Evolutionary conservation across 2,329 filamentous ascomycete species (phyloP), one percentile per base, ranked within the genome.

Genomic region (Zymoseptoria crescenta): DNA sequence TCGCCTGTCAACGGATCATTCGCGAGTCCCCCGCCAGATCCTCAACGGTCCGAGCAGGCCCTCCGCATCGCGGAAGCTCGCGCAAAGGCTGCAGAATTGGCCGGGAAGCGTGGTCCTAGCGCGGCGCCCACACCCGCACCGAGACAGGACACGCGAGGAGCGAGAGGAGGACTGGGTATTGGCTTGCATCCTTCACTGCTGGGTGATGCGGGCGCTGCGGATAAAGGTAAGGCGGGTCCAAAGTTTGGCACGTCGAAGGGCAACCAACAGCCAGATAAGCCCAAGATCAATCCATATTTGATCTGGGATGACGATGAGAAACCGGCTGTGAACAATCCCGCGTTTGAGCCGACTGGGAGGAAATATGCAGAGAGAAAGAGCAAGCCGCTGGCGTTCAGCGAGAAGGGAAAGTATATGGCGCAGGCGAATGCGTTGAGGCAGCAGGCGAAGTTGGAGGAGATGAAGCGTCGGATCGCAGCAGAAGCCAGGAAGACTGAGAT

Each of bases 341-440:
- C 59, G 27, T 59, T 56, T 68, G 96, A 59, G 16, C 64, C 64
- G 19, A 96, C 65, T n/a, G 91, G 92, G 0, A 84, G 87, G 58
- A 80, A 80, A 64, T 77, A 78, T 56, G 70, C 76, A 63, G 89
- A 87, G 67, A 83, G 91, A 55, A 81, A 88, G 63, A 83, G 90
- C 9, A 86, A 89, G 60, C 86, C 89, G 64, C 80, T 99, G 19
- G 78, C 91, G 10, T 97, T 99, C 79, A 96, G 96, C 68, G 87
- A 92, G 67, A 95, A 96, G 74, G 94, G 94, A 56, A 97, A 97
- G 81, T 97, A 96, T 70, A 96, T 97, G 61, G 87, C 91, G 64
- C 93, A 97, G 75, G 94, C 89, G 7, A 93, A 90, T 72, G 92
- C 92, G 58, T 78, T 96, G 56, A 87, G 94, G 62, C 84, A 91